phyloP scores from a whole-genome alignment of 2,329 filamentous ascomycete species.

The Balansia obtecta region DNA sequence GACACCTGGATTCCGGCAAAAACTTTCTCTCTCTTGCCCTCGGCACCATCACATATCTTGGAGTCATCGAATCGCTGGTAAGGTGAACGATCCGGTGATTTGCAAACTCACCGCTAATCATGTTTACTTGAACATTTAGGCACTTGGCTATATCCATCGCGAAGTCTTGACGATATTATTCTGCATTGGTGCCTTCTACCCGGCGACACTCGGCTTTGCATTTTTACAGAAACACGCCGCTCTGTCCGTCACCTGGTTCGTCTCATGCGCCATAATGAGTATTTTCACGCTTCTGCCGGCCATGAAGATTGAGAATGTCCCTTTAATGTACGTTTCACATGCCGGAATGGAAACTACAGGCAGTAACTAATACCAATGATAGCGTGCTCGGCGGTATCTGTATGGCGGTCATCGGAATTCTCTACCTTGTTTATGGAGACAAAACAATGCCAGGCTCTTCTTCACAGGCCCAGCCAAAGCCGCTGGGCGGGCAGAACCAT shows the following conservation, averaged over 20 bases:
- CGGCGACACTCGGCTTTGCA: slow-evolving; percentile 54
- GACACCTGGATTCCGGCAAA: not conserved
- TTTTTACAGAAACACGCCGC: slow-evolving; percentile 58
- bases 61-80: slow-evolving; percentile 67
- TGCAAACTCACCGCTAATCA: not conserved
- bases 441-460: slow-evolving; percentile 32
- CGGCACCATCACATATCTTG: slow-evolving; percentile 59
- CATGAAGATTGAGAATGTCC: slow-evolving; percentile 68
- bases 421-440: slow-evolving; percentile 74
- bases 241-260: slow-evolving; percentile 58
- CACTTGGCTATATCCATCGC: slow-evolving; percentile 82
- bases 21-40: slow-evolving; percentile 37
- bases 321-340: slow-evolving; percentile 51
- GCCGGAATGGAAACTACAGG: not conserved
- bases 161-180: slow-evolving; percentile 79
- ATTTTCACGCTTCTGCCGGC: slow-evolving; percentile 81
- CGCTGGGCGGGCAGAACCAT: slow-evolving; percentile 20
- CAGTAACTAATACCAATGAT: slow-evolving; percentile 7
- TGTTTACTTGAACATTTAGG: slow-evolving; percentile 33
- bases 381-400: slow-evolving; percentile 63
- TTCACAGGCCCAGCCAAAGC: slow-evolving; percentile 12
- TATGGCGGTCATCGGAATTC: slow-evolving; percentile 63
- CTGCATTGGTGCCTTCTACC: slow-evolving; percentile 66
- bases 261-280: slow-evolving; percentile 75
- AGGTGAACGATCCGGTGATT: slow-evolving; percentile 16